Percentiles rank a stretch among this genome's conserved stretches.
Evolutionary conservation across 2,329 filamentous ascomycete genomes (phyloP).

Genomic region (Ramularia collo-cygni): DNA sequence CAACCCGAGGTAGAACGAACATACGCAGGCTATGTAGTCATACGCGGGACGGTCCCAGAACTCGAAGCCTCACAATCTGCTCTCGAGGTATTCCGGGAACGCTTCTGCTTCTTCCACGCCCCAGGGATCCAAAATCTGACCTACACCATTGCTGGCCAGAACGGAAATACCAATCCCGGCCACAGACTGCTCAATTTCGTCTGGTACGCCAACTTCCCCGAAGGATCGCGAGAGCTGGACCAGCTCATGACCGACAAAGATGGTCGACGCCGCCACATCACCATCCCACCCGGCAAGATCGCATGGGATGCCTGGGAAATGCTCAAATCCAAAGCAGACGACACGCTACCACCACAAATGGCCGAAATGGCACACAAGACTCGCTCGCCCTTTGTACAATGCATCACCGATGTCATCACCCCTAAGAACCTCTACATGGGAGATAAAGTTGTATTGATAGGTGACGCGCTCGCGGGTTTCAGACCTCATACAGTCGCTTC

Average conservation of each 20-base stretch:
- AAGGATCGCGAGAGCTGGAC: conserved; percentile 32
- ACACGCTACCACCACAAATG: conserved; percentile 34
- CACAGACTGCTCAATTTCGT: conserved; percentile 43
- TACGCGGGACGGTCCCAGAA: conserved; percentile 29
- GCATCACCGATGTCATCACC: conserved; percentile 37
- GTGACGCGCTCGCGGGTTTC: conserved; percentile 41
- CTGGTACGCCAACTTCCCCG: conserved; percentile 39
- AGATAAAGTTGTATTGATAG: conserved; percentile 40
- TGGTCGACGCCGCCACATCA: conserved; percentile 35
- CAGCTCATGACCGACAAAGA: conserved; percentile 40
- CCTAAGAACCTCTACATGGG: conserved; percentile 34
- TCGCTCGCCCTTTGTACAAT: conserved; percentile 39
- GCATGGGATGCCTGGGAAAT: conserved; percentile 35
- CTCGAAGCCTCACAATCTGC: conserved; percentile 30
- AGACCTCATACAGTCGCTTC: conserved; percentile 41
- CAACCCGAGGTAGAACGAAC: conserved; percentile 25
- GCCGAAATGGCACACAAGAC: conserved; percentile 36
- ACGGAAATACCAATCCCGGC: conserved; percentile 34
- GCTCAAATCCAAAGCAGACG: conserved; percentile 28
- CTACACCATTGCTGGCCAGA: conserved; percentile 39
- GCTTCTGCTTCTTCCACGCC: conserved; percentile 38
- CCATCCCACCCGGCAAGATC: conserved; percentile 38
- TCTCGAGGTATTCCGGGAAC: conserved; percentile 32
- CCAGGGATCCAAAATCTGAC: conserved; percentile 33
- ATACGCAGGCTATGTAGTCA: conserved; percentile 30